Percentiles rank a stretch among this genome's conserved stretches.
Conservation (phyloP, 148 eudicot genomes). For the Arctostaphylos glauca region DNA sequence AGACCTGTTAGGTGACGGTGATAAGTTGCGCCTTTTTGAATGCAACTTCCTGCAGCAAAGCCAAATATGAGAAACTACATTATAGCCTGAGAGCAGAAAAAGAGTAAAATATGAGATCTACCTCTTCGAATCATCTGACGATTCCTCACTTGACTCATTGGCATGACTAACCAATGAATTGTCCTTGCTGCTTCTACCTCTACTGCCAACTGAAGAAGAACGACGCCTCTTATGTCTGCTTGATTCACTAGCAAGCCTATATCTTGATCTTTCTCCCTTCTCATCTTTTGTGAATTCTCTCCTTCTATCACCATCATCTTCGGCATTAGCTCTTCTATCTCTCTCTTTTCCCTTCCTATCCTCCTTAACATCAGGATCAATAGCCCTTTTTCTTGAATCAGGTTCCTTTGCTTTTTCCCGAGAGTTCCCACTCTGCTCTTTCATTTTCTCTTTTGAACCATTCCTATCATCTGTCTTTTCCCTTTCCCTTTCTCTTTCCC, state of each 20-base stretch:
- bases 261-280: conserved; percentile 59
- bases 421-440: conserved; percentile 47
- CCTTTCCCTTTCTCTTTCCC: conserved; percentile 50
- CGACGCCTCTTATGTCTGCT: conserved; percentile 65
- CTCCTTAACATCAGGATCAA: conserved; percentile 52
- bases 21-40: conserved; percentile 45
- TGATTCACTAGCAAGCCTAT: conserved; percentile 51
- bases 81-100: conserved; percentile 9
- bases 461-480: conserved; percentile 43
- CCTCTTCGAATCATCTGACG: conserved; percentile 77
- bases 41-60: conserved; percentile 58
- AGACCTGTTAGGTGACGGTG: conserved; percentile 81
- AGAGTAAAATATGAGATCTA: conserved; percentile 21
- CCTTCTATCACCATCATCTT: conserved; percentile 53
- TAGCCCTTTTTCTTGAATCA: conserved; percentile 54
- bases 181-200: conserved; percentile 56
- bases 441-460: conserved; percentile 52
- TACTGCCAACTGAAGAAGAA: conserved; percentile 59
- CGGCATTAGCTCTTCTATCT: conserved; percentile 45
- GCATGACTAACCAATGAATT: conserved; percentile 41
- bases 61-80: conserved; percentile 15
- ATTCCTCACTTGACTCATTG: conserved; percentile 58
- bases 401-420: conserved; percentile 56
- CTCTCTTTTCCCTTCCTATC: conserved; percentile 50
- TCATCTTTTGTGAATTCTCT: conserved; percentile 58